Percentiles rank a stretch among this genome's conserved stretches.
Evolutionary conservation across 257 asterid species (phyloP).

Genomic region (Sherardia arvensis): DNA sequence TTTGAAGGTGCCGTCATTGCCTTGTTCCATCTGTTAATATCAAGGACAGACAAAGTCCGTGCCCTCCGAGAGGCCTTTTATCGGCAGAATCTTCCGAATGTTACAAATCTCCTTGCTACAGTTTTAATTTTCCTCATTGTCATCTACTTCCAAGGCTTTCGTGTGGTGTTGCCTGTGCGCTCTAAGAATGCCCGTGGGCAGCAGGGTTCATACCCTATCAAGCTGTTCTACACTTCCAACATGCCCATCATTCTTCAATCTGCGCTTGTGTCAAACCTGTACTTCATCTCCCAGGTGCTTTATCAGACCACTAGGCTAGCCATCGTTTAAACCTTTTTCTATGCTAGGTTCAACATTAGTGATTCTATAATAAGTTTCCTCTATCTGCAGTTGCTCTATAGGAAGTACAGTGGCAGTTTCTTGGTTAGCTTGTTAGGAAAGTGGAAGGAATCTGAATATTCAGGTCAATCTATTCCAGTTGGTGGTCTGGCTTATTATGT

Average conservation of each 20-base stretch:
- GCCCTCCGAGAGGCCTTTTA: slow-evolving; percentile 70
- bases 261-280: slow-evolving; percentile 67
- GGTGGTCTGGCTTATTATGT: slow-evolving; percentile 68
- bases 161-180: slow-evolving; percentile 65
- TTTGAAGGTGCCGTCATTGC: slow-evolving; percentile 70
- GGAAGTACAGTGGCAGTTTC: slow-evolving; percentile 47
- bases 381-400: slow-evolving; percentile 42
- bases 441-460: slow-evolving; percentile 61
- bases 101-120: slow-evolving; percentile 65
- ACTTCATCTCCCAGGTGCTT: slow-evolving; percentile 62
- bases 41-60: slow-evolving; percentile 56
- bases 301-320: background rate
- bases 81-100: slow-evolving; percentile 68
- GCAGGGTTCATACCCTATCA: slow-evolving; percentile 66
- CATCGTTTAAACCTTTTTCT: background rate
- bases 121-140: slow-evolving; percentile 52
- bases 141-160: slow-evolving; percentile 67
- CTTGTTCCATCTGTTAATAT: slow-evolving; percentile 50
- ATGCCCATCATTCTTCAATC: slow-evolving; percentile 78
- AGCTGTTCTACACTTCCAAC: slow-evolving; percentile 62
- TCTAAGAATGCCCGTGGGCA: slow-evolving; percentile 66
- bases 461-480: slow-evolving; percentile 59
- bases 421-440: slow-evolving; percentile 48
- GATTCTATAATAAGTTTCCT: background rate
- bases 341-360: background rate